Percentiles rank a stretch among this genome's conserved stretches.
Conservation (phyloP, 805 yeast species). For the Schwanniomyces yamadae region DNA sequence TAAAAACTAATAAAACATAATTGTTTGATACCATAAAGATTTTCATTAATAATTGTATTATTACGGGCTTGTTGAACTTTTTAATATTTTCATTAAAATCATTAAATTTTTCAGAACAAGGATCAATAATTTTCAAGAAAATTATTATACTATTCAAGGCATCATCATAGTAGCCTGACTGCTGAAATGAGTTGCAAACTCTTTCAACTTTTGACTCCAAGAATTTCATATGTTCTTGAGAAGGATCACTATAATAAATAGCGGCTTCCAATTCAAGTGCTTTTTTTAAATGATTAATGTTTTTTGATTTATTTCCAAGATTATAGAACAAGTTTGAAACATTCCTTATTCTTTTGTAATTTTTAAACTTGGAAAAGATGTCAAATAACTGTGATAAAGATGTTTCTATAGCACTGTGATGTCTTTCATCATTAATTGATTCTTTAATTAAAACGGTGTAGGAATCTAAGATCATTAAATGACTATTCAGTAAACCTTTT, state of each 20-base stretch:
- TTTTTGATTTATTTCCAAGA: conserved; percentile 27
- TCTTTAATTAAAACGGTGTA: conserved; percentile 6
- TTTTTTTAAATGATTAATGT: conserved; percentile 11
- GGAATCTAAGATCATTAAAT: conserved; percentile 5
- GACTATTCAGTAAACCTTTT: conserved; percentile 1
- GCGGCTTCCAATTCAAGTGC: conserved; percentile 32
- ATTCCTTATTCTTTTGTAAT: conserved; percentile 42
- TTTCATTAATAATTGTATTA: conserved; percentile 15
- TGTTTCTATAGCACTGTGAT: background rate
- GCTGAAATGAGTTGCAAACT: conserved; percentile 27
- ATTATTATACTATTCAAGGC: conserved; percentile 3
- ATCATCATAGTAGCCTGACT: conserved; percentile 8
- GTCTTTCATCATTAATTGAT: conserved; percentile 3
- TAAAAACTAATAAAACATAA: conserved; percentile 10
- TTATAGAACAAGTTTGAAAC: conserved; percentile 47
- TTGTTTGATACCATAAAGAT: no score
- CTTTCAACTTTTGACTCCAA: conserved; percentile 31
- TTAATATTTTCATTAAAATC: conserved; percentile 1
- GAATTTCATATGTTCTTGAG: conserved; percentile 11
- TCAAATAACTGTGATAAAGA: conserved; percentile 10
- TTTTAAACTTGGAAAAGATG: conserved; percentile 22
- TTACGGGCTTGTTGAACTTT: conserved; percentile 16
- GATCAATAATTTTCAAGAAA: conserved; percentile 6
- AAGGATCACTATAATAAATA: conserved; percentile 7
- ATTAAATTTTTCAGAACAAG: background rate